These are phyloP conservation scores for Asterophora parasitica DNA, from an alignment of 768 basidiomycete genomes.

Conservation along the genomic window DNA sequence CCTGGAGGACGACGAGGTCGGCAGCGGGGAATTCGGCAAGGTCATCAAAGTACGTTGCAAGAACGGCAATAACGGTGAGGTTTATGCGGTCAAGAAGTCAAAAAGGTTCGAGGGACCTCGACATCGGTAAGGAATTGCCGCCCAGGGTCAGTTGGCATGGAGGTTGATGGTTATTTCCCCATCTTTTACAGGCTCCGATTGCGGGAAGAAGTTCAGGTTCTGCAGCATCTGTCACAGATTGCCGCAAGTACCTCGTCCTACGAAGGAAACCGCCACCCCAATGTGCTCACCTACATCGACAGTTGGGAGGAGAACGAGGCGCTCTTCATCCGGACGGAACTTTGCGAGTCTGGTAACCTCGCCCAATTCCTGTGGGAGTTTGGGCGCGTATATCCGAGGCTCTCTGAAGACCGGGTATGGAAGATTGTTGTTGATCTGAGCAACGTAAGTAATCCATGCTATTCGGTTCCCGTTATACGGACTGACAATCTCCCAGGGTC, in stretches of 20 bases:
- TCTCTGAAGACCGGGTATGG: slow-evolving; percentile 94
- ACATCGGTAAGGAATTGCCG: slow-evolving; percentile 64
- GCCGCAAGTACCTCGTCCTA: slow-evolving; percentile 26
- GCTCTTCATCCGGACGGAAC: slow-evolving; percentile 89
- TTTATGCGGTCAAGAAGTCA: slow-evolving; percentile 92
- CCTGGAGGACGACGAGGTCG: slow-evolving; percentile 73
- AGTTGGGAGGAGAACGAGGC: slow-evolving; percentile 93
- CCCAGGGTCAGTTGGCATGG: slow-evolving; percentile 26
- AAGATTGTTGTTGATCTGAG: slow-evolving; percentile 90
- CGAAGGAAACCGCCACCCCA: slow-evolving; percentile 53
- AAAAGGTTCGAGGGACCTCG: slow-evolving; percentile 87
- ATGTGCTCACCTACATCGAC: slow-evolving; percentile 85
- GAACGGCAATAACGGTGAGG: slow-evolving; percentile 40
- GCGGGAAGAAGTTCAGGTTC: slow-evolving; percentile 90
- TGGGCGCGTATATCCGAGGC: slow-evolving; percentile 73
- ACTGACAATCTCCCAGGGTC: slow-evolving; percentile 50
- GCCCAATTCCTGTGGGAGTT: slow-evolving; percentile 89
- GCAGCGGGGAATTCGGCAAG: slow-evolving; percentile 90
- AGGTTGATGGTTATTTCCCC: slow-evolving; percentile 17
- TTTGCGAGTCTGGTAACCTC: slow-evolving; percentile 92
- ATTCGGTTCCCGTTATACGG: slow-evolving; percentile 21
- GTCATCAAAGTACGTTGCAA: slow-evolving; percentile 82
- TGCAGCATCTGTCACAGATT: slow-evolving; percentile 62
- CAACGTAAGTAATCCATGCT: slow-evolving; percentile 56
- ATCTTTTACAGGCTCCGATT: slow-evolving; percentile 60